Evolutionary conservation across 2,329 filamentous ascomycete species (phyloP).

Genomic region (Zopfia rhizophila): DNA sequence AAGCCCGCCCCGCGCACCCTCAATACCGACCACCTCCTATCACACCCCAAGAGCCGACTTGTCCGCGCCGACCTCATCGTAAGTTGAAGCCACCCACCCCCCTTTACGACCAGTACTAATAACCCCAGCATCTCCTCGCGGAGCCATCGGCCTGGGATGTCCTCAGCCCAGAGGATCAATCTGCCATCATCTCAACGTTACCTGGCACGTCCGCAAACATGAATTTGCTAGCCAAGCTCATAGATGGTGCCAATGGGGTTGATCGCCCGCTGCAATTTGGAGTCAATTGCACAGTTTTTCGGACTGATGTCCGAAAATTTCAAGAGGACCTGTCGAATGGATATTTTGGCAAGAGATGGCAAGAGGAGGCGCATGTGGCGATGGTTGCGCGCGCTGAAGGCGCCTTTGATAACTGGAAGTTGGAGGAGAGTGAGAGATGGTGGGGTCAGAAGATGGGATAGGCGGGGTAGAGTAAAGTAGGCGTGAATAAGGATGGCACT

Average conservation of each 20-base stretch:
- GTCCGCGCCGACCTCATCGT: conserved; percentile 45
- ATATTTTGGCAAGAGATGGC: conserved; percentile 67
- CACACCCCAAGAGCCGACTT: conserved; percentile 41
- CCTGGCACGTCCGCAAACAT: conserved; percentile 27
- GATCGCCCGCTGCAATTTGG: conserved; percentile 37
- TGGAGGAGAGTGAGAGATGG: conserved; percentile 64
- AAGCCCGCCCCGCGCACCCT: conserved; percentile 25
- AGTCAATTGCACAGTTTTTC: conserved; percentile 57
- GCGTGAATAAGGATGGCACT: background rate
- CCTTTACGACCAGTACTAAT: conserved; percentile 7
- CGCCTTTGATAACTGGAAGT: conserved; percentile 67
- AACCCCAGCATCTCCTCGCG: conserved; percentile 44
- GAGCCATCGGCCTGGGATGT: conserved; percentile 40
- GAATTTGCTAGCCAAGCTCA: conserved; percentile 21
- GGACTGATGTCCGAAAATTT: conserved; percentile 64
- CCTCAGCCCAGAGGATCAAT: conserved; percentile 35
- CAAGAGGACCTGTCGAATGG: conserved; percentile 66
- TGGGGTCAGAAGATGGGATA: conserved; percentile 66
- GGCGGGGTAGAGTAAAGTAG: background rate
- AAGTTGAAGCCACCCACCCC: conserved; percentile 2
- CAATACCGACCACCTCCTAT: conserved; percentile 43
- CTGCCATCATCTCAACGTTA: conserved; percentile 34
- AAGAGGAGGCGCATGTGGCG: conserved; percentile 64
- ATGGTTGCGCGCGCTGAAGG: conserved; percentile 63
- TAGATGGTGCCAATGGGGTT: conserved; percentile 7